These are phyloP conservation scores for Deuterostichococcus epilithicus DNA, from an alignment of 139 green algal genomes.

Conservation along the genomic window DNA sequence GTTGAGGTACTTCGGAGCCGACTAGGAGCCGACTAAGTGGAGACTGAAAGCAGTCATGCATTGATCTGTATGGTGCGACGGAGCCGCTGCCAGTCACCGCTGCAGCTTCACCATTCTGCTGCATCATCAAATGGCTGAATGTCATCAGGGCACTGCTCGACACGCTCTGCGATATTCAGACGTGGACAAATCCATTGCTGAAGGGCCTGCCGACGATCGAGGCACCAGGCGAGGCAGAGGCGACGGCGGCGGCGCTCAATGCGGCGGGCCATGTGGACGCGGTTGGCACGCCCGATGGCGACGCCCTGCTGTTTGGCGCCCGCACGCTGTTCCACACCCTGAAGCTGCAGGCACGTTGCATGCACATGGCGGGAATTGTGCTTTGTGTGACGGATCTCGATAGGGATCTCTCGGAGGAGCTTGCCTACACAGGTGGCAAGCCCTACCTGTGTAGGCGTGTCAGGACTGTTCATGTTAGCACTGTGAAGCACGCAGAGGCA, in stretches of 20 bases:
- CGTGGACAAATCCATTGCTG: neutral
- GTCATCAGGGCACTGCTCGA: conserved; percentile 5
- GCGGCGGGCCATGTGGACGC: conserved; percentile 43
- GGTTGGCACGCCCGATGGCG: conserved; percentile 51
- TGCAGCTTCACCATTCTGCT: neutral
- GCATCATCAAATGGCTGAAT: neutral
- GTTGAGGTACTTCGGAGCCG: too few species aligned
- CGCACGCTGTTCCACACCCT: conserved; percentile 43
- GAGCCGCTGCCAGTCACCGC: neutral
- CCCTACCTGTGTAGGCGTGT: neutral
- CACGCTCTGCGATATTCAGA: neutral
- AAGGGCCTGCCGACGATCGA: conserved; percentile 68
- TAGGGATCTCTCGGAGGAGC: neutral
- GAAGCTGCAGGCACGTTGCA: conserved; percentile 25
- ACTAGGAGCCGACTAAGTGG: too few species aligned
- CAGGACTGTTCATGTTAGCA: neutral
- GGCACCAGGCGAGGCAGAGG: conserved; percentile 71
- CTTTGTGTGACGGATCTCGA: neutral
- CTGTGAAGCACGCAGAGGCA: neutral
- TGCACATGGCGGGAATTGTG: neutral
- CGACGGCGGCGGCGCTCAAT: conserved; percentile 64
- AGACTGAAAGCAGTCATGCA: too few species aligned
- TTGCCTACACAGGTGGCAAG: neutral
- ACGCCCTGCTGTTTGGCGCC: conserved; percentile 71
- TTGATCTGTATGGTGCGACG: conserved; percentile 3